These are phyloP conservation scores for Apodospora peruviana DNA, from an alignment of 495 filamentous ascomycete species.

Conservation along the genomic window DNA sequence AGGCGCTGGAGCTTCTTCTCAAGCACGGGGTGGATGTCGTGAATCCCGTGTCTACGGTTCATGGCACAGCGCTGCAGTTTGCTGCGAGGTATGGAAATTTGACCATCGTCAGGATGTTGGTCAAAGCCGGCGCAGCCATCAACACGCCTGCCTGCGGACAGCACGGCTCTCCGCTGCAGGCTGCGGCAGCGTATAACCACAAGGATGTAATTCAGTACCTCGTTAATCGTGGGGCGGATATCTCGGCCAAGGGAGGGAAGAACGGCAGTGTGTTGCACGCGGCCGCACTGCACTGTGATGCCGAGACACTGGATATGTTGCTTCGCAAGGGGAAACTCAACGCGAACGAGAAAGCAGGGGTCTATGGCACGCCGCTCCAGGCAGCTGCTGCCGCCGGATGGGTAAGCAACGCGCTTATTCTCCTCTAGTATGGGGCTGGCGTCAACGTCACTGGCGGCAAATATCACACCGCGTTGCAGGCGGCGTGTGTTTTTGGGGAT, in stretches of 20 bases:
- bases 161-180: slow-evolving; percentile 12
- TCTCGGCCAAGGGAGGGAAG: slow-evolving; percentile 9
- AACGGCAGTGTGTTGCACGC: slow-evolving; percentile 21
- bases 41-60: background rate
- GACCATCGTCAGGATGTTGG: background rate
- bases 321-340: slow-evolving; percentile 16
- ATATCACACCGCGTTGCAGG: slow-evolving; percentile 22
- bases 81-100: background rate
- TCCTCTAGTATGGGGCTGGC: slow-evolving; percentile 25
- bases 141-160: slow-evolving; percentile 7
- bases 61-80: background rate
- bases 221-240: slow-evolving; percentile 18
- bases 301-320: slow-evolving; percentile 6
- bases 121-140: background rate
- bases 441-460: slow-evolving; percentile 22
- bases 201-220: slow-evolving; percentile 8
- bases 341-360: background rate
- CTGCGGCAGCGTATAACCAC: slow-evolving; percentile 4
- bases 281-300: slow-evolving; percentile 6
- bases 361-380: background rate
- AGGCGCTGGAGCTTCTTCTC: background rate
- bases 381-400: background rate
- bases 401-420: background rate
- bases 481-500: slow-evolving; percentile 13
- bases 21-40: background rate